Evolutionary conservation across 208 protist species (phyloP), one percentile per base, ranked within the genome.

Genomic region (Trypanosoma cruzi): DNA sequence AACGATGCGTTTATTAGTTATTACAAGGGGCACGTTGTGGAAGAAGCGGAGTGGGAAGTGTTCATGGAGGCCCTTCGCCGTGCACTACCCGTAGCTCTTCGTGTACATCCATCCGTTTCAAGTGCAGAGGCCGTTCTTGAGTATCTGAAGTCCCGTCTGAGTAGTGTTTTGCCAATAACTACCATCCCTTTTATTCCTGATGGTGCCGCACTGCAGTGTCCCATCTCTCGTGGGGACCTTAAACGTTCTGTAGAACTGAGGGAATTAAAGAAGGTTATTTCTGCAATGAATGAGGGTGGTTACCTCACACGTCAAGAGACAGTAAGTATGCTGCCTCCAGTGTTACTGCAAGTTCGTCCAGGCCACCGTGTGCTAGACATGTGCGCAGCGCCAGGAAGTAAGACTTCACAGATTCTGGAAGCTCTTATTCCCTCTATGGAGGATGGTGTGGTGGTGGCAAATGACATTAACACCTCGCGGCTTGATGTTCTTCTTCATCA

Each of bases 271-370:
- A 85, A 80, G 66, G 54, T 96, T 32, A 71, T 99, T 16, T 54
- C 94, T 0, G 80, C 83, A 24, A 79, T 98, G 31, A 95, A 85
- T 79, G 88, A 96, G 29, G 85, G 90, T 42, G 97, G 97, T 16
- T 94, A 92, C 67, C 69, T 99, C 24, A 96, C 91, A 6, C 89
- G 98, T 11, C 93, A 97, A 79, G 90, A 97, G 79, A 86, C 85
- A 13, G 93, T 97, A 32, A 94, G 88, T 70, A 97, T 97, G 93
- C 68, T 97, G 28, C 90, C 91, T 4, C 79, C 85, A 10, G 62
- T 96, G n/a, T 66, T 92, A 24, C 82, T 96, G n/a, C 79, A 94
- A 52, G 86, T 93, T 48, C 59, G 66, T 71, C 84, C 85, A 16
- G 84, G 84, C 31, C 78, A 96, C 58, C 81, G 76, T 24, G 90